Evolutionary conservation across 169 alveolate genomes (phyloP).

Genomic region (Plasmodium reichenowi): DNA sequence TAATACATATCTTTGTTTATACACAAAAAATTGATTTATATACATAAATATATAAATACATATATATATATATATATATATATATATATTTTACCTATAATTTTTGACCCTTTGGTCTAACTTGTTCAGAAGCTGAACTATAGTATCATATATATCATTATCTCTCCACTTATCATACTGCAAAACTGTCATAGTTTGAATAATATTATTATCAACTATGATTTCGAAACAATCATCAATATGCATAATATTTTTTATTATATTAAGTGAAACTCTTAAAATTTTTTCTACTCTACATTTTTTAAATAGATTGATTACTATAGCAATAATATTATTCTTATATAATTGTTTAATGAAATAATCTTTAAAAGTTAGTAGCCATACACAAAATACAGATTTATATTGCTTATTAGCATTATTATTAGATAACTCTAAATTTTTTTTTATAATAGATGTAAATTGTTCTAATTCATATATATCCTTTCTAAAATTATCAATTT

Average conservation of each 20-base stretch:
- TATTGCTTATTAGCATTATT: constrained; percentile 82
- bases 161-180: constrained; percentile 91
- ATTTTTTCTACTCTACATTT: constrained; percentile 83
- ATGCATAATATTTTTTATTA: constrained; percentile 80
- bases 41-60: neutral
- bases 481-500: constrained; percentile 75
- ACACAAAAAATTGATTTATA: neutral
- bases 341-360: constrained; percentile 78
- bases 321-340: constrained; percentile 76
- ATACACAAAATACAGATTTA: constrained; percentile 83
- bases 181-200: constrained; percentile 86
- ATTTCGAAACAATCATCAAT: constrained; percentile 82
- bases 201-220: constrained; percentile 85
- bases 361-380: constrained; percentile 82
- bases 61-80: neutral
- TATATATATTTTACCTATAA: constrained; percentile 64
- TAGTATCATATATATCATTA: constrained; percentile 87
- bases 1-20: neutral
- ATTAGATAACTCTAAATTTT: constrained; percentile 63
- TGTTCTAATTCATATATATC: constrained; percentile 78
- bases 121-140: constrained; percentile 84
- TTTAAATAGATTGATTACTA: constrained; percentile 79
- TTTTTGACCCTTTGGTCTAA: constrained; percentile 85
- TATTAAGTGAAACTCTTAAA: constrained; percentile 79
- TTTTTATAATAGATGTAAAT: constrained; percentile 67